Evolutionary conservation across 1,284 basidiomycete genomes (phyloP), one percentile per base, ranked within the genome.

Genomic region (Veloboletus limbatus): DNA sequence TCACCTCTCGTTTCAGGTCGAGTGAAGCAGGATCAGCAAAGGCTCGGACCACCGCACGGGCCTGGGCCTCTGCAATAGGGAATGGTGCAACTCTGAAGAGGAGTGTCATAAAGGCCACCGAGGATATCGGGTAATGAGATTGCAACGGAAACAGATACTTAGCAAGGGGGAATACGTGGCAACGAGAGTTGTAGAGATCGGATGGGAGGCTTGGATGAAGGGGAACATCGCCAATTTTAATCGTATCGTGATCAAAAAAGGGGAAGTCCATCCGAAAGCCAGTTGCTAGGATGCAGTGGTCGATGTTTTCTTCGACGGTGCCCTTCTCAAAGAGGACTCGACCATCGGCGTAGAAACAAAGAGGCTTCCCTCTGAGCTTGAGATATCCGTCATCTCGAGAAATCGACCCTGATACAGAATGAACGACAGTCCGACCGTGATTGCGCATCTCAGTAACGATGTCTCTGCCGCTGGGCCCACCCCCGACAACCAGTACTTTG

Each of bases 211-310:
- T 75, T 10, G 70, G 55, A n/a, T 66, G 62, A 3, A 72, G 68
- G 0, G 77, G 74, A 17, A 73, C 50, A 2, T 57, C 56, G 2
- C 48, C 47, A 3, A 53, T 57, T 25, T 75, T 56, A n/a, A 72
- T 55, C 22, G 54, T 57, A 24, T 48, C 39, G 2, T 62, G 53
- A 3, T 67, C 51, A 40, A 89, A 67, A 67, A 88, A 88, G 0
- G 82, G 80, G 54, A 80, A 80, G 16, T 75, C 66, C 44, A 77
- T 68, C 44, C 82, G 67, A 59, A 85, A 91, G 7, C 88, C 88
- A 6, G 88, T 91, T 2, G 85, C 88, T 9, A 90, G 68, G 40
- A 89, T 78, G 52, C 77, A 79, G 47, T 77, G 67, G 53, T 83
- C 79, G 41, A 90, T 69, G 4, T 68, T 71, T 26, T 63, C 55